phyloP scores from a whole-genome alignment of 768 basidiomycete genomes.

The Omphalotus guepiniiformis region DNA sequence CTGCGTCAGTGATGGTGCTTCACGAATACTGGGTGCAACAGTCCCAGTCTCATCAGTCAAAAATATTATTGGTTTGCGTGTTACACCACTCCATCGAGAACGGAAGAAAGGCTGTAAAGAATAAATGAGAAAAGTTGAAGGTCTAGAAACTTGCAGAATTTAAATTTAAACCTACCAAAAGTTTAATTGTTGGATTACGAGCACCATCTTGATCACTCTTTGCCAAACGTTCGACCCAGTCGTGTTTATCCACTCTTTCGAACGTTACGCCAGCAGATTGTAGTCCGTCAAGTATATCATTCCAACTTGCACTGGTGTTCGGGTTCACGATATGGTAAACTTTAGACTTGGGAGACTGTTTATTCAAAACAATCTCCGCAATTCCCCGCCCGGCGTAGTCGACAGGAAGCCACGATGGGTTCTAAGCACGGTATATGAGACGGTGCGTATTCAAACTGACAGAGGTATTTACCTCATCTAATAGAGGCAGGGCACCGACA shows the following conservation, averaged over 20 bases:
- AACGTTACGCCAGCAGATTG: conserved; percentile 33
- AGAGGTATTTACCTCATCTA: conserved; percentile 23
- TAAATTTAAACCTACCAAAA: conserved; percentile 29
- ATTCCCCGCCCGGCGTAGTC: conserved; percentile 46
- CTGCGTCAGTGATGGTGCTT: conserved; percentile 24
- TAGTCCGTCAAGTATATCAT: conserved; percentile 35
- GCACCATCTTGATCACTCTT: conserved; percentile 31
- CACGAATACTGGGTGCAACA: conserved; percentile 27
- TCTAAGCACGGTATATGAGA: conserved; percentile 13
- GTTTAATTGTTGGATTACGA: conserved; percentile 40
- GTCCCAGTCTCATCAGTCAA: conserved; percentile 25
- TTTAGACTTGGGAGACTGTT: conserved; percentile 9
- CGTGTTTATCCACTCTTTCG: conserved; percentile 27
- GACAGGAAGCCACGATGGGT: conserved; percentile 49
- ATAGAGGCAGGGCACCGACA: conserved; percentile 29
- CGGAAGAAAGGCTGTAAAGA: conserved; percentile 30
- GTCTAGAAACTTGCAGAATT: background rate
- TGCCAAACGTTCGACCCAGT: conserved; percentile 35
- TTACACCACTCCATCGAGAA: conserved; percentile 18
- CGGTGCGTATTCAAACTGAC: too few relatives aligned
- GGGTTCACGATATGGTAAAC: conserved; percentile 39
- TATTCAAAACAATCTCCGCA: conserved; percentile 33
- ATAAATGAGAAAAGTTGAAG: background rate
- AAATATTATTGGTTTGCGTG: conserved; percentile 31
- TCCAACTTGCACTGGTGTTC: conserved; percentile 30